A percentile compares a stretch with the other conserved stretches of the same genome.
Conservation (phyloP, 495 filamentous ascomycete genomes). For the Alectoria sarmentosa region DNA sequence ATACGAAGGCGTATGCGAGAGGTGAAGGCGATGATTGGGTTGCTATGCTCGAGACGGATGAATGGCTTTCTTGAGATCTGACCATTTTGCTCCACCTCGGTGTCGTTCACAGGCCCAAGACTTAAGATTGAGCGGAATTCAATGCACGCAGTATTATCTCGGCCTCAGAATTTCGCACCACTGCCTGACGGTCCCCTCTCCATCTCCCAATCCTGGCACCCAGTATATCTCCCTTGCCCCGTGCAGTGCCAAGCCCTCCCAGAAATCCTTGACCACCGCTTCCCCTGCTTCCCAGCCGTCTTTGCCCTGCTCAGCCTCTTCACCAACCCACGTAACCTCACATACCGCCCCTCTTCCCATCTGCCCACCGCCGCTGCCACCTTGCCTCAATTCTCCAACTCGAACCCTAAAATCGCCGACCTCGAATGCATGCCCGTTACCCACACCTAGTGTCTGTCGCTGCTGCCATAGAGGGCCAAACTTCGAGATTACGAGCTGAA, state of each 20-base stretch:
- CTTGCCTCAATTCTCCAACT: slow-evolving; percentile 24
- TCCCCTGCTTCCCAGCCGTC: slow-evolving; percentile 17
- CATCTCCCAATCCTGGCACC: slow-evolving; percentile 10
- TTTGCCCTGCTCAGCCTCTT: slow-evolving; percentile 4
- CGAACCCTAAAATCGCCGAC: slow-evolving; percentile 22
- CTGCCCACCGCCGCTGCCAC: slow-evolving; percentile 15
- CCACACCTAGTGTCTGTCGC: slow-evolving; percentile 15
- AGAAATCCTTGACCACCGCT: slow-evolving; percentile 19
- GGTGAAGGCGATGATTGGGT: background rate
- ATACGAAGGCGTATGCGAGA: slow-evolving; percentile 6
- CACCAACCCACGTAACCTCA: slow-evolving; percentile 19
- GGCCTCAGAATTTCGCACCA: slow-evolving; percentile 26
- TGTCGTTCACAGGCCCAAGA: background rate
- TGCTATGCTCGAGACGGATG: background rate
- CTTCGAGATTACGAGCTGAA: slow-evolving; percentile 20
- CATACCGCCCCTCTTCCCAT: slow-evolving; percentile 23
- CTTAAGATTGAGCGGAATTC: background rate
- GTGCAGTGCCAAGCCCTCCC: slow-evolving; percentile 20
- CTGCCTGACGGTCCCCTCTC: slow-evolving; percentile 21
- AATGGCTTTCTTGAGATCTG: slow-evolving; percentile 10
- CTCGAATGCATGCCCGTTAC: slow-evolving; percentile 16
- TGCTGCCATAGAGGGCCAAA: slow-evolving; percentile 26
- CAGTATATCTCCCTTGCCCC: slow-evolving; percentile 13
- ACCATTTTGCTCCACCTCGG: background rate
- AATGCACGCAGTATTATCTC: slow-evolving; percentile 7